Evolutionary conservation across 371 early-diverging fungal genomes (phyloP).

Genomic region (Nematocida sp.): DNA sequence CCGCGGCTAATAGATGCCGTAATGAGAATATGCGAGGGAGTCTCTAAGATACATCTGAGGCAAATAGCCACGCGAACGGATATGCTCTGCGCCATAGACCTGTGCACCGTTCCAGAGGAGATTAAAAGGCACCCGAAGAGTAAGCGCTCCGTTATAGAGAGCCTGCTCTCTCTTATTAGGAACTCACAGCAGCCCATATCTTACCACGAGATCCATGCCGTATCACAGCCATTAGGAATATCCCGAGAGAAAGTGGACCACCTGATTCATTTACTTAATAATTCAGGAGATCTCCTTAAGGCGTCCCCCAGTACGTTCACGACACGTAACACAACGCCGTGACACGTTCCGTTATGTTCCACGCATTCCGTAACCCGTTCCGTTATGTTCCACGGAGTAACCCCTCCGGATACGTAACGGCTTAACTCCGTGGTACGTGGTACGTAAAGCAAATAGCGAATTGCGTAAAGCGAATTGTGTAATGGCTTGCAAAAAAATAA

Average conservation of each 20-base stretch:
- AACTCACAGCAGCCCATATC: neutral
- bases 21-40: conserved; percentile 59
- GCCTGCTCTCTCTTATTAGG: neutral
- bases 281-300: conserved; percentile 8
- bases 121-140: neutral
- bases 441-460: too few relatives aligned
- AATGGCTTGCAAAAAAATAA: conserved; percentile 18
- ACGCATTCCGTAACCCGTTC: too few relatives aligned
- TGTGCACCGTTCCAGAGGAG: conserved; percentile 23
- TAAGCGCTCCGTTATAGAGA: neutral
- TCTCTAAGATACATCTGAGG: conserved; percentile 61
- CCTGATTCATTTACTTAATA: neutral
- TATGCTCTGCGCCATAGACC: conserved; percentile 58
- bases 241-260: neutral
- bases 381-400: too few relatives aligned
- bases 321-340: too few relatives aligned
- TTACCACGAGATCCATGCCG: neutral
- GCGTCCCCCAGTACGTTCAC: too few relatives aligned
- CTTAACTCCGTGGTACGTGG: too few relatives aligned
- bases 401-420: too few relatives aligned
- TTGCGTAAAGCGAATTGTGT: neutral
- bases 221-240: neutral
- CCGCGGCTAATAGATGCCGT: conserved; percentile 60
- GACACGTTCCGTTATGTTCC: too few relatives aligned
- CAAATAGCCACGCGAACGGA: conserved; percentile 55